A percentile compares a stretch with the other conserved stretches of the same genome.
These are phyloP conservation scores for Xanthoconium separans DNA, from an alignment of 1,284 basidiomycete species.

Conservation along the genomic window DNA sequence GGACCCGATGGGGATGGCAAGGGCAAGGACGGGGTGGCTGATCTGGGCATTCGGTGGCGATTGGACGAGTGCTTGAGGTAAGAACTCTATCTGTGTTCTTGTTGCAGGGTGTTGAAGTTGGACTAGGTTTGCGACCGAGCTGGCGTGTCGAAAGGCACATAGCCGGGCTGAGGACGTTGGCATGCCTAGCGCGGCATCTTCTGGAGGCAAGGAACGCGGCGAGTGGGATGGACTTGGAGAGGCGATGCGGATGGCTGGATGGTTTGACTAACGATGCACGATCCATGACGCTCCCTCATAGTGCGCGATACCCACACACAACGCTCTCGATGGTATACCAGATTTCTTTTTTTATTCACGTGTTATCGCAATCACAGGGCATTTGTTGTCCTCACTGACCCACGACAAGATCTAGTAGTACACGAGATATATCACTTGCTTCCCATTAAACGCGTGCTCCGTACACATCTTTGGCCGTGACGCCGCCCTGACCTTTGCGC, in stretches of 20 bases:
- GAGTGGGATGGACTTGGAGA: conserved; percentile 65
- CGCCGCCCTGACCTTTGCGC: conserved; percentile 78
- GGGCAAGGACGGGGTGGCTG: conserved; percentile 53
- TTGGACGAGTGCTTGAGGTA: conserved; percentile 76
- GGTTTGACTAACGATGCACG: conserved; percentile 49
- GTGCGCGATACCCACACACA: conserved; percentile 4
- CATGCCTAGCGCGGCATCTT: conserved; percentile 9
- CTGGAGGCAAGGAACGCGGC: conserved; percentile 23
- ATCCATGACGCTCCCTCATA: background rate
- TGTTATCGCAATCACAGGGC: too few relatives aligned
- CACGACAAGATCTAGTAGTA: conserved; percentile 3
- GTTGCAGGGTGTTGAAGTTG: background rate
- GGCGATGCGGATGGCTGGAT: conserved; percentile 70
- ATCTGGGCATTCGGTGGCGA: conserved; percentile 54
- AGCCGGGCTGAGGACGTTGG: conserved; percentile 1
- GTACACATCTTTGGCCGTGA: conserved; percentile 51
- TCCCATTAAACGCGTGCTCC: conserved; percentile 22
- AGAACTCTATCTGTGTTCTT: background rate
- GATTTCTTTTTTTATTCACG: background rate
- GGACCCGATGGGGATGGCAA: conserved; percentile 26
- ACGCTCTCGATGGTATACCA: background rate
- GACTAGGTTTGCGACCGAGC: conserved; percentile 70
- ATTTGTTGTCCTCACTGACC: background rate
- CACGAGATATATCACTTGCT: conserved; percentile 1
- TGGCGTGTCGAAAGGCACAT: conserved; percentile 65